These are phyloP conservation scores for Chaetomium cochliodes DNA, from an alignment of 495 filamentous ascomycete genomes.

Conservation along the genomic window DNA sequence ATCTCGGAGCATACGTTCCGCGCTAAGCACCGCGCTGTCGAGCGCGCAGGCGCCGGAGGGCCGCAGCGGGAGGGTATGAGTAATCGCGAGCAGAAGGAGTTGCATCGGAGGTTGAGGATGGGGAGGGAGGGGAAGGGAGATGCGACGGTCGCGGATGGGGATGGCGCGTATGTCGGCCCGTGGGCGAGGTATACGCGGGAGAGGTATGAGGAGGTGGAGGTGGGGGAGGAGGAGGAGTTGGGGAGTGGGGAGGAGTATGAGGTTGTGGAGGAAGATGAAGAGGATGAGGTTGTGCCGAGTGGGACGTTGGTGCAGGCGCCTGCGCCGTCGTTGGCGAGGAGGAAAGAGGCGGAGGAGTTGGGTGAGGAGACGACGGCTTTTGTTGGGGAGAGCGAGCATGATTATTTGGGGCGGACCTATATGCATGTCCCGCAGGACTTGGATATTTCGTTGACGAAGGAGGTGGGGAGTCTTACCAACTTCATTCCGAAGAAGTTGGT, in stretches of 20 bases:
- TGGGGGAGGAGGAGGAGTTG: conserved; percentile 52
- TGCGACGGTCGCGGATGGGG: conserved; percentile 76
- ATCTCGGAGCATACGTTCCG: conserved; percentile 89
- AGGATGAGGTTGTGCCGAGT: conserved; percentile 55
- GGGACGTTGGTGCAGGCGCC: conserved; percentile 53
- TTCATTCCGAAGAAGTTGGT: conserved; percentile 91
- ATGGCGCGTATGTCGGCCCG: conserved; percentile 83
- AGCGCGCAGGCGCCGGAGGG: conserved; percentile 44
- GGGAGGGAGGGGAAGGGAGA: conserved; percentile 83
- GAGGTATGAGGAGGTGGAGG: conserved; percentile 61
- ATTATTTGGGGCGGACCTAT: conserved; percentile 89
- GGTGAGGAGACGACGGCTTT: conserved; percentile 83
- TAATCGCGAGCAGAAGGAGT: conserved; percentile 57
- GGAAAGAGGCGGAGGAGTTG: conserved; percentile 56
- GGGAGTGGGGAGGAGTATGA: conserved; percentile 81
- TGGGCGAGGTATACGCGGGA: conserved; percentile 80
- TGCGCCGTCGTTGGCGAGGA: conserved; percentile 55
- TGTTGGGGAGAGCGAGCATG: conserved; percentile 75
- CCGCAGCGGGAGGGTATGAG: conserved; percentile 44
- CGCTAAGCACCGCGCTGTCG: conserved; percentile 73
- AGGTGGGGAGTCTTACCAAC: conserved; percentile 74
- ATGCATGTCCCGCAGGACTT: conserved; percentile 97
- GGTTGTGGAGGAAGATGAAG: conserved; percentile 59
- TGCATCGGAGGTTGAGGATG: conserved; percentile 60
- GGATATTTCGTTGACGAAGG: conserved; percentile 83